Conservation (phyloP, 2,329 filamentous ascomycete species). For the Fusarium torreyae region DNA sequence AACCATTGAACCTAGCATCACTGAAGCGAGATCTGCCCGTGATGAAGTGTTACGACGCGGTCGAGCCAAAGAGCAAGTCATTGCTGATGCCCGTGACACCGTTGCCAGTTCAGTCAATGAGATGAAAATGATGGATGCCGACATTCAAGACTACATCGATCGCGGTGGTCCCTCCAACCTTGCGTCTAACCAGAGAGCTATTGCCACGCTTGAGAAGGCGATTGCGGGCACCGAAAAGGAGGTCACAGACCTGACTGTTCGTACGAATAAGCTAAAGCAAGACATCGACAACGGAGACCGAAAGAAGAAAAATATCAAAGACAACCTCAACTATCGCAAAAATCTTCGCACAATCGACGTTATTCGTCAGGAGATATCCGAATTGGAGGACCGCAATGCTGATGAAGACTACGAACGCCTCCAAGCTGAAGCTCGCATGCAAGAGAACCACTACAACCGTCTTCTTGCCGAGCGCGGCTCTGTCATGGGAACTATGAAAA, state of each 20-base stretch:
- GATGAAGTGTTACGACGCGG: conserved; percentile 83
- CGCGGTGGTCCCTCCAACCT: conserved; percentile 82
- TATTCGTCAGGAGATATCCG: conserved; percentile 78
- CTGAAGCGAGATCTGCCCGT: conserved; percentile 80
- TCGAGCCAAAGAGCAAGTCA: conserved; percentile 78
- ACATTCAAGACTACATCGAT: conserved; percentile 85
- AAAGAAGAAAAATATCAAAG: conserved; percentile 87
- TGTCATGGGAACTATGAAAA: conserved; percentile 83
- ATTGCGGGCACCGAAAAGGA: conserved; percentile 78
- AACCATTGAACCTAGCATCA: conserved; percentile 80
- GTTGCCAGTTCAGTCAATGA: conserved; percentile 83
- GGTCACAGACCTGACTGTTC: conserved; percentile 74
- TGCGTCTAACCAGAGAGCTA: conserved; percentile 76
- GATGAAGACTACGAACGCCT: conserved; percentile 86
- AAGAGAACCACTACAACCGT: conserved; percentile 77
- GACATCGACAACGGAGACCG: conserved; percentile 84
- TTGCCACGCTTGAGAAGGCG: conserved; percentile 76
- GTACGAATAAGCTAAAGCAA: conserved; percentile 83
- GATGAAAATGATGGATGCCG: conserved; percentile 80
- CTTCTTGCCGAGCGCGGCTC: conserved; percentile 81
- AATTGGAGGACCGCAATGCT: conserved; percentile 84
- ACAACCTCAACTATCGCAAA: conserved; percentile 90
- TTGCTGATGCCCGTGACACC: conserved; percentile 79
- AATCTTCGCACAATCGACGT: conserved; percentile 77
- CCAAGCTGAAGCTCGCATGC: conserved; percentile 75